Conservation (phyloP, 177 flowering plant genomes). For the Vitis hybrid region DNA sequence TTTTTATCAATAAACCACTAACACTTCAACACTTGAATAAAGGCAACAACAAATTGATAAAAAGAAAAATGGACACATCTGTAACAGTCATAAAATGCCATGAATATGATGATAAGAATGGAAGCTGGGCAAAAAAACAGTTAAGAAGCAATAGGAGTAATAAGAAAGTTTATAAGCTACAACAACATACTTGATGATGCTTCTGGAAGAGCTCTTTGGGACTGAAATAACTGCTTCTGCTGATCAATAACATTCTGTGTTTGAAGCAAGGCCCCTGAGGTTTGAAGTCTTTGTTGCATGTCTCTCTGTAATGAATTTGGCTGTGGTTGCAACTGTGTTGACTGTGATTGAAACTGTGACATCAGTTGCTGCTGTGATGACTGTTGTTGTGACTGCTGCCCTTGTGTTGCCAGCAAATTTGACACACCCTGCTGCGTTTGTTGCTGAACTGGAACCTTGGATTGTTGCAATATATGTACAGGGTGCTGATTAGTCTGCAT, state of each 20-base stretch:
- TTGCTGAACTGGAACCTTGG: constrained; percentile 64
- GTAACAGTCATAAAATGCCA: too few species aligned
- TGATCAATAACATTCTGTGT: constrained; percentile 63
- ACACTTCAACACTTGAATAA: too few species aligned
- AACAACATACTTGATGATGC: constrained; percentile 63
- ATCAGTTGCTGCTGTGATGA: constrained; percentile 62
- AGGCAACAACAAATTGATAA: too few species aligned
- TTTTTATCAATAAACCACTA: too few species aligned
- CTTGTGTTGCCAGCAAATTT: constrained; percentile 55
- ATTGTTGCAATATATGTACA: constrained; percentile 50
- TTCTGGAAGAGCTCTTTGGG: constrained; percentile 64
- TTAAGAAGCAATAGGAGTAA: background rate
- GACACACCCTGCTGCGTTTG: constrained; percentile 53
- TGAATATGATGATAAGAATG: background rate
- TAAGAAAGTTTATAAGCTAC: background rate
- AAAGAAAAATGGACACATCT: too few species aligned
- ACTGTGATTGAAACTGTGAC: constrained; percentile 72
- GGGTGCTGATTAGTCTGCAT: constrained; percentile 70
- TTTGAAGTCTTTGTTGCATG: constrained; percentile 67
- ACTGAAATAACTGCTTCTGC: constrained; percentile 68
- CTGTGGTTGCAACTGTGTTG: constrained; percentile 68
- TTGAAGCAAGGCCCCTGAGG: constrained; percentile 56
- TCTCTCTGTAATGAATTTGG: constrained; percentile 56
- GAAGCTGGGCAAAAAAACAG: background rate
- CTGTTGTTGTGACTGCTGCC: constrained; percentile 67